Conservation (phyloP, 768 basidiomycete genomes). For the Coprinopsis strossmayeri region DNA sequence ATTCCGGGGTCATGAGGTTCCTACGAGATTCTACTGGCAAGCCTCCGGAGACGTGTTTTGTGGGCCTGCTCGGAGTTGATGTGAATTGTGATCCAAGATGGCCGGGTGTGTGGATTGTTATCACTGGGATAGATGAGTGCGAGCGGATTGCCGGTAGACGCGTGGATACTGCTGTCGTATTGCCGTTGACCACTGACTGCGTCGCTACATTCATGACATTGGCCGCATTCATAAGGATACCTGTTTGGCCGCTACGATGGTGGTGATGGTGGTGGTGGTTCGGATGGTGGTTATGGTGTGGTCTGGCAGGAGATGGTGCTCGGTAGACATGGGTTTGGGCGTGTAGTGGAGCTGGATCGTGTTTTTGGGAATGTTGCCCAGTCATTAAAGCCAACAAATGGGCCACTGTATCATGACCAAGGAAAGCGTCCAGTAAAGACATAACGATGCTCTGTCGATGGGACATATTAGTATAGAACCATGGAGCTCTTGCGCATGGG, state of each 20-base stretch:
- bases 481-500: too few relatives aligned
- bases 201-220: not conserved
- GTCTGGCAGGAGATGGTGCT: too few relatives aligned
- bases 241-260: not conserved
- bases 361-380: conserved; percentile 2
- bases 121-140: conserved; percentile 19
- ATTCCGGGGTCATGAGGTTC: too few relatives aligned
- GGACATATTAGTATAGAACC: too few relatives aligned
- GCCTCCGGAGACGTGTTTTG: not conserved
- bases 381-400: not conserved
- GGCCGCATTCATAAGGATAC: not conserved
- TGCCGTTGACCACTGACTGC: not conserved
- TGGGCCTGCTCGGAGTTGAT: conserved; percentile 1
- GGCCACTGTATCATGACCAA: conserved; percentile 9
- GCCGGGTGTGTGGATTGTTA: conserved; percentile 20
- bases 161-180: conserved; percentile 5
- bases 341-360: not conserved
- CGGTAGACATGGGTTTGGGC: too few relatives aligned
- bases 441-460: conserved; percentile 33
- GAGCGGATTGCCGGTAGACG: conserved; percentile 13
- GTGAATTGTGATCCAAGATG: conserved; percentile 13
- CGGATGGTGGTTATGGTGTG: too few relatives aligned
- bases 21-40: too few relatives aligned
- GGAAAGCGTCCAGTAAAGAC: conserved; percentile 18
- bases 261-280: not conserved